Conservation (phyloP, 1,284 basidiomycete genomes). For the Vanrija humicola region DNA sequence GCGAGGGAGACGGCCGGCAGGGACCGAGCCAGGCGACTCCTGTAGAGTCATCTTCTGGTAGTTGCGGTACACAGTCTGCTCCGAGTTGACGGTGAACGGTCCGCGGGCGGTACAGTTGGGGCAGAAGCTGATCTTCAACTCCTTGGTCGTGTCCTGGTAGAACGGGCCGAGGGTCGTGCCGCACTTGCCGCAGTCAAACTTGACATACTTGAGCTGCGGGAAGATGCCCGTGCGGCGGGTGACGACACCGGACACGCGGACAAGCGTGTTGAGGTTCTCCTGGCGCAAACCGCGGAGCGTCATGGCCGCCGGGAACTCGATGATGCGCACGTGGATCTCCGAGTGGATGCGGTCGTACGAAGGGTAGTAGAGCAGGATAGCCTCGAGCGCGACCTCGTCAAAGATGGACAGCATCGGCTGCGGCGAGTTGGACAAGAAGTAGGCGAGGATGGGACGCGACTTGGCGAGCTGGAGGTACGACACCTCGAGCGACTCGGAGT, state of each 20-base stretch:
- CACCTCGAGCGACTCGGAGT: constrained; percentile 94
- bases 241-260: constrained; percentile 94
- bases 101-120: constrained; percentile 90
- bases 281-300: constrained; percentile 56
- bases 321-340: constrained; percentile 95
- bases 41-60: constrained; percentile 99
- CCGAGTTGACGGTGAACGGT: constrained; percentile 93
- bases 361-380: constrained; percentile 93
- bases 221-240: constrained; percentile 94
- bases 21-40: constrained; percentile 97
- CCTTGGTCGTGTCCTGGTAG: constrained; percentile 92
- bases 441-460: constrained; percentile 91
- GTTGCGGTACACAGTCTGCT: constrained; percentile 97
- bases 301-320: constrained; percentile 59
- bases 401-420: constrained; percentile 89
- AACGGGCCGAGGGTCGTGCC: constrained; percentile 90
- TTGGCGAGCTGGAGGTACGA: constrained; percentile 88
- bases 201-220: constrained; percentile 98
- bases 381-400: constrained; percentile 90
- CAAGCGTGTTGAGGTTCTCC: constrained; percentile 87
- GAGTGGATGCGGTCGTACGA: constrained; percentile 95
- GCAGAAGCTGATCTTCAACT: constrained; percentile 92
- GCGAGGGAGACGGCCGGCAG: constrained; percentile 89
- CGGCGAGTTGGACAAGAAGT: constrained; percentile 94
- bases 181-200: constrained; percentile 95